Base-by-base conservation (phyloP, 257 asterid species). In the Forsythia suspensa region DNA sequence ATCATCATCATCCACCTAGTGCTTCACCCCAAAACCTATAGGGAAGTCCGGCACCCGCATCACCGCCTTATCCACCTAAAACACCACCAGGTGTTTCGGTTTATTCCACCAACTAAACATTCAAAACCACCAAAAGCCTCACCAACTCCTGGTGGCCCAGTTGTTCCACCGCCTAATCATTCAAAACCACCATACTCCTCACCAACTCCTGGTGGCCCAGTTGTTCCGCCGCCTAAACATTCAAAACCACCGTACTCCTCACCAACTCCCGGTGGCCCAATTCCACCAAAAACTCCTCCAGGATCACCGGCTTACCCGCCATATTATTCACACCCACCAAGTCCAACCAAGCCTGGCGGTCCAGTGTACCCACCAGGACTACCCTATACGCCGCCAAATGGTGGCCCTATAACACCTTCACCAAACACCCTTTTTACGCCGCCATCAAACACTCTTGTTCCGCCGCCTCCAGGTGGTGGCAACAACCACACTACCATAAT, bases 401-500 rank as follows among this genome's bases (percentile, higher is more conserved):
- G 59, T 7, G 18, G 51, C 69, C 81, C 82, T 52, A 75, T 80
- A 3, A 20, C 13, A 34, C 72, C 77, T 24, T 69, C 69, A 20
- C 57, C 81, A 3, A 59, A 59, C 65, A 37, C 86, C 5, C 88
- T 83, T 2, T n/a, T 72, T 4, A 41, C 86, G 13, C 91, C 90
- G 2, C 89, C 92, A 1, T 38, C 82, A 5, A 7, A 24, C 41
- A 71, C 77, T 42, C 40, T 79, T 37, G 82, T 75, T 7, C 78
- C 92, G 0, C 89, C 94, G 0, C 82, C 88, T 24, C 82, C 88
- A 0, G 82, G 89, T 37, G 91, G 76, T 34, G 79, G 83, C 29
- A 71, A 82, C 77, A 80, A 84, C 80, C 88, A 87, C 88, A 91
- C 94, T 6, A 88, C 90, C 3, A 79, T 87, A 34, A 91, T 91